Evolutionary conservation across 163 green algal species (phyloP), one percentile per base, ranked within the genome.

Genomic region (Scenedesmus sp.): DNA sequence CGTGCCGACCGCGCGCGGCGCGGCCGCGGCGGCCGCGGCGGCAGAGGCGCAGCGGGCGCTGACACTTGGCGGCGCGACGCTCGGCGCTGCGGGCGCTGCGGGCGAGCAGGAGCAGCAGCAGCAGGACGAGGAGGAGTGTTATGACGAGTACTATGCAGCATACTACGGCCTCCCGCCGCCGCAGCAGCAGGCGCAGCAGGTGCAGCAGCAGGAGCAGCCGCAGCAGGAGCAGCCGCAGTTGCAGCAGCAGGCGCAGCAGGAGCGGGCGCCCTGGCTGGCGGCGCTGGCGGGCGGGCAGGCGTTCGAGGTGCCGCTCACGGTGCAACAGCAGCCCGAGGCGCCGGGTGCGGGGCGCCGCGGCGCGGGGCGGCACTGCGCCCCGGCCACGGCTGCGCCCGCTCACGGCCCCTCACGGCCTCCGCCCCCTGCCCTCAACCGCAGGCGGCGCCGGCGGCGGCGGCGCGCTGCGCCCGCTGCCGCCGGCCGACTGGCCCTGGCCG

Each of bases 81-180:
- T 9, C 20, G 50, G 20, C 50, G 50, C 17, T 7, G 6, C 5
- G 50, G 50, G 50, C 24, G 50, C 7, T 4, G 50, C 18, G 50
- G 6, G 50, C 50, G 4, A 75, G 24, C 45, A 58, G 17, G 9
- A 28, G 14, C 62, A 62, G 15, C 65, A 72, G 66, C 51, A 50
- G 48, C 65, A 50, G 28, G 26, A 62, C 17, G 26, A 54, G 47
- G 26, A 44, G 18, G 67, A 76, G 20, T n/a, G 20, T 2, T 34
- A 24, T 10, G 51, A 76, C 28, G 34, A 65, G 34, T 76, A 56
- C 13, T 76, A 65, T 54, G 67, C 67, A 28, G 36, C 39, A 9
- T 76, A 76, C 33, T 76, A 76, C 50, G 70, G 70, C 44, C 15
- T 67, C 4, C 15, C 18, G 14, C 22, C 26, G n/a, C 36, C 36